Evolutionary conservation across 2,329 filamentous ascomycete species (phyloP).

Genomic region (Lasiodiplodia theobromae): DNA sequence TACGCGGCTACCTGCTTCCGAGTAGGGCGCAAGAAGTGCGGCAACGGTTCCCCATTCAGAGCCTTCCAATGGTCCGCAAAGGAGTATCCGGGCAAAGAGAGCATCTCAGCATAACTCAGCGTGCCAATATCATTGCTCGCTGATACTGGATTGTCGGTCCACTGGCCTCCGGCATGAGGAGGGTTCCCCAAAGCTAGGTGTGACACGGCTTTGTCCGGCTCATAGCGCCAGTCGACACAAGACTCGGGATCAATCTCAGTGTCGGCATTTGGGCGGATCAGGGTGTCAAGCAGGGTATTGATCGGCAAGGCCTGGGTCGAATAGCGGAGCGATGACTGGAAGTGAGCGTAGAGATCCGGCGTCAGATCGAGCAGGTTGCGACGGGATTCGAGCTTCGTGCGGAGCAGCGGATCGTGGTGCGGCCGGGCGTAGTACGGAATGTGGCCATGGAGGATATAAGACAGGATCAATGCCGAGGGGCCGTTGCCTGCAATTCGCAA

Average conservation of each 20-base stretch:
- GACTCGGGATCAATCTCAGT: constrained; percentile 61
- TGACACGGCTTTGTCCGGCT: constrained; percentile 58
- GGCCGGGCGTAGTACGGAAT: constrained; percentile 63
- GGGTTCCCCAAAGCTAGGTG: constrained; percentile 64
- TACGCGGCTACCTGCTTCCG: constrained; percentile 63
- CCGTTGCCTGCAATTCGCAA: constrained; percentile 59
- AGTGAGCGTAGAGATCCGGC: constrained; percentile 63
- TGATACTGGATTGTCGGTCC: constrained; percentile 61
- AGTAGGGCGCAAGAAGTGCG: constrained; percentile 63
- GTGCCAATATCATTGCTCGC: constrained; percentile 65
- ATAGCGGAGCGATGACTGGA: constrained; percentile 66
- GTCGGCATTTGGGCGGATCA: constrained; percentile 65
- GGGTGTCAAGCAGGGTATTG: constrained; percentile 66
- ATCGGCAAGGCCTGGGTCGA: constrained; percentile 67
- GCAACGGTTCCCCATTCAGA: constrained; percentile 50
- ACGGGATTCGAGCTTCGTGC: constrained; percentile 59
- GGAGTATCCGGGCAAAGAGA: constrained; percentile 66
- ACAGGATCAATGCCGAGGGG: constrained; percentile 67
- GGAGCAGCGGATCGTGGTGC: constrained; percentile 65
- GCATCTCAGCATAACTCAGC: constrained; percentile 67
- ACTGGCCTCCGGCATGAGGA: constrained; percentile 62
- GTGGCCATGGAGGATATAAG: constrained; percentile 68
- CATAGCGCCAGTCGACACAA: constrained; percentile 62
- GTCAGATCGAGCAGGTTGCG: constrained; percentile 58
- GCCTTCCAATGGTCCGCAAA: constrained; percentile 61